Base-by-base conservation (phyloP, 2,329 filamentous ascomycete genomes). In the Grosmannia huntii region DNA sequence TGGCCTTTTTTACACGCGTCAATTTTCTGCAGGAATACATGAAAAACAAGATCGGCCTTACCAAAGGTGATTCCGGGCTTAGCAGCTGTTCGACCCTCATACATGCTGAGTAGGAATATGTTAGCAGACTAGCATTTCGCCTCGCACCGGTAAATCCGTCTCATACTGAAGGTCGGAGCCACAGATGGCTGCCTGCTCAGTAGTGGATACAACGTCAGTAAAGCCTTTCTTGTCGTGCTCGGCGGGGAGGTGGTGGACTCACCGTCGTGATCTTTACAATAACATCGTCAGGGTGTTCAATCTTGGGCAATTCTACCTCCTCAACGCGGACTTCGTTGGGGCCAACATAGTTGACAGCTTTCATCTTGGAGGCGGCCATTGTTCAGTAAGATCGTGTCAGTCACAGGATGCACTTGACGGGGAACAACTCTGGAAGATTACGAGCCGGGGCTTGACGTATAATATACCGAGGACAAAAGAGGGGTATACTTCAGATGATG, bases 281-380 rank as follows among this genome's bases (percentile, higher is more conserved):
- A 27, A 44, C 36, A 44, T 54, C 53, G 28, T 54, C 53, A 27
- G 53, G 53, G 23, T 54, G 53, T 21, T 54, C 53, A 27, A 54
- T 25, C 21, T 44, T 27, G 5, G 53, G 53, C 36, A 54, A 21
- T 16, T 54, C 53, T 23, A 54, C 53, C 6, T 54, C 53, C 28
- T 54, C 33, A 16, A 54, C 53, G 10, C 21, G 33, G 53, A 54
- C 53, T 44, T 54, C 19, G 21, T 44, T 27, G 6, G 53, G 53
- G 21, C 53, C 33, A 44, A 44, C 53, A 54, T 54, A 54, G 36
- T 54, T 54, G 53, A 54, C 53, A n/a, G 53, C 53, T 44, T 54
- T 54, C 53, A 54, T 54, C 23, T 33, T 54, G 1, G 53, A 25
- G 23, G 48, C 21, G 5, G 53, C 53, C 53, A 54, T 54, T 25